A percentile compares a stretch with the other conserved stretches of the same genome.
Conservation (phyloP, 768 basidiomycete genomes). For the Boletus vermiculosoides region DNA sequence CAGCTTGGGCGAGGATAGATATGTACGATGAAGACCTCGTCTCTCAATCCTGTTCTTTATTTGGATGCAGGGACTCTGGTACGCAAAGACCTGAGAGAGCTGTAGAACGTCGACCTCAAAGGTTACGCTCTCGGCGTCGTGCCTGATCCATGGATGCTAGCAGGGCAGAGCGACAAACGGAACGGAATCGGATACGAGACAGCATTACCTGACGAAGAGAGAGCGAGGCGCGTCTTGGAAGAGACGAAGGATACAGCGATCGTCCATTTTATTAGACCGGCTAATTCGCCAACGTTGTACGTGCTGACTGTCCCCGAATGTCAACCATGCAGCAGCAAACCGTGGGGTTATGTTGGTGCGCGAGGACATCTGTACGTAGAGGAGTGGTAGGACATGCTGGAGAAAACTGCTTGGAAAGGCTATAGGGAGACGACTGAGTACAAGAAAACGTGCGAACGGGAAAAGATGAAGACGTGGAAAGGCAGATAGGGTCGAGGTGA, state of each 20-base stretch:
- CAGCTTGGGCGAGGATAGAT: background rate
- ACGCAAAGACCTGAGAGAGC: background rate
- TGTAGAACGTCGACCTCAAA: background rate
- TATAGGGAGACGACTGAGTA: background rate
- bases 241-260: conserved; percentile 40
- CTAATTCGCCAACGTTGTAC: conserved; percentile 40
- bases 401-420: background rate
- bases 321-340: conserved; percentile 43
- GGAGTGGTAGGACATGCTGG: background rate
- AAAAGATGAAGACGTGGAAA: background rate
- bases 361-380: background rate
- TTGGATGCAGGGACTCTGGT: background rate
- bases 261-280: conserved; percentile 52
- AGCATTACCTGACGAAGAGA: conserved; percentile 40
- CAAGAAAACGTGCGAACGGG: background rate
- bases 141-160: background rate
- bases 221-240: conserved; percentile 27
- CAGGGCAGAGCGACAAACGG: conserved; percentile 35
- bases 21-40: background rate
- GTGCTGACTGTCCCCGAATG: conserved; percentile 17
- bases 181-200: conserved; percentile 53
- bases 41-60: background rate
- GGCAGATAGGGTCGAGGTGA: background rate
- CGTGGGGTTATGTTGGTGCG: conserved; percentile 49
- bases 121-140: background rate